Evolutionary conservation across 73 alveolate genomes (phyloP).

Genomic region (Paramecium sonneborni): DNA sequence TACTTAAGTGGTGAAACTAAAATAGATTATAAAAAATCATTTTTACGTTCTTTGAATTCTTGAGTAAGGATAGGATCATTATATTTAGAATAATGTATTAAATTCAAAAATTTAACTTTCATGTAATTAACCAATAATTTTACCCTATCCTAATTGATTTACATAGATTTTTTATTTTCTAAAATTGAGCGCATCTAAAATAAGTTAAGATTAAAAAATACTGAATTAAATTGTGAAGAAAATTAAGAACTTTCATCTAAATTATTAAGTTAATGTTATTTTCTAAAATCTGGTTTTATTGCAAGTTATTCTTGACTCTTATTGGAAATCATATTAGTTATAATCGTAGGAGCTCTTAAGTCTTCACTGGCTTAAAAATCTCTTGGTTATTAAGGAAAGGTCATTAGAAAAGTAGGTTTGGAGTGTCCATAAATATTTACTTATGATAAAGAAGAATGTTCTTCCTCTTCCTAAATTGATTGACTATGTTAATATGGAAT

Average conservation of each 20-base stretch:
- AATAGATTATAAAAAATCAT: not conserved
- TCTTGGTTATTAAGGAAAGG: not conserved
- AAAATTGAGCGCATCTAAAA: not conserved
- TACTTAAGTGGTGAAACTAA: not conserved
- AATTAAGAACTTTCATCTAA: not conserved
- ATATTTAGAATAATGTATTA: constrained; percentile 19
- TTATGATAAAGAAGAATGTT: constrained; percentile 4
- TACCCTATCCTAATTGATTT: not conserved
- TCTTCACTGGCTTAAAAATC: constrained; percentile 8
- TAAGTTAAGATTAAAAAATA: not conserved
- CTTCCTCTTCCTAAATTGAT: constrained; percentile 27
- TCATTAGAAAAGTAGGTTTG: not conserved
- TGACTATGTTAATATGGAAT: not conserved
- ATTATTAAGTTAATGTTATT: not conserved
- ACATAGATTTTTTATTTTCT: not conserved
- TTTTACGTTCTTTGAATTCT: not conserved
- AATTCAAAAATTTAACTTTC: not conserved
- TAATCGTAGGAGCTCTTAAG: not conserved
- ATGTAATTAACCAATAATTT: not conserved
- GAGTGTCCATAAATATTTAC: not conserved
- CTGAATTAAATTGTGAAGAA: not conserved
- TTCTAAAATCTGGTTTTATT: not conserved
- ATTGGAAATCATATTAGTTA: not conserved
- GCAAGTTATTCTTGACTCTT: constrained; percentile 20
- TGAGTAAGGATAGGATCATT: constrained; percentile 7